phyloP scores from a whole-genome alignment of 768 basidiomycete genomes.

The Kwoniella pini region DNA sequence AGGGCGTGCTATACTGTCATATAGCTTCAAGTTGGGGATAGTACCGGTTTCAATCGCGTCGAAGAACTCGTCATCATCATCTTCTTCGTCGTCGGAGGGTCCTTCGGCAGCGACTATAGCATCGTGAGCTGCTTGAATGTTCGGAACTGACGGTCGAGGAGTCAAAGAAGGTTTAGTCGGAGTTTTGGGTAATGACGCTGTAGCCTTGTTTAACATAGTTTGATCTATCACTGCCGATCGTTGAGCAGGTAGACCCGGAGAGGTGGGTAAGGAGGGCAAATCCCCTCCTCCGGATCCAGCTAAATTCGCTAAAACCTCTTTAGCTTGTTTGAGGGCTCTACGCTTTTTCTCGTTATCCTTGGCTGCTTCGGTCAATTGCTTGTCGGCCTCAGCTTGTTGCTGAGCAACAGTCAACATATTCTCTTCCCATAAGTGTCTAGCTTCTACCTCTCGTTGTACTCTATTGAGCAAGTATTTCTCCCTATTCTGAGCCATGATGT shows the following conservation, averaged over 20 bases:
- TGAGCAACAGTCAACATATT: conserved; percentile 80
- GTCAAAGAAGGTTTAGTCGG: conserved; percentile 1
- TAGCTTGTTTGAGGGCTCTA: conserved; percentile 40
- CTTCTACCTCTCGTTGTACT: conserved; percentile 67
- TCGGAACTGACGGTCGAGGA: conserved; percentile 30
- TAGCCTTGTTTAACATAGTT: conserved; percentile 5
- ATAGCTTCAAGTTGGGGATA: conserved; percentile 73
- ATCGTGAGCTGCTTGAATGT: conserved; percentile 49
- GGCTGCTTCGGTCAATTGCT: conserved; percentile 64
- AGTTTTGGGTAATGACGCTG: neutral
- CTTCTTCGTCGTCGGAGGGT: conserved; percentile 45
- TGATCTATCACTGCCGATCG: conserved; percentile 1
- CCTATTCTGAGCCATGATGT: conserved; percentile 70
- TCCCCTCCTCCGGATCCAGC: conserved; percentile 54
- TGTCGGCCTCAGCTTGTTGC: conserved; percentile 81
- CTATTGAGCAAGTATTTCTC: conserved; percentile 64
- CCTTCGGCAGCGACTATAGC: conserved; percentile 49
- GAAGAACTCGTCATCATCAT: conserved; percentile 85
- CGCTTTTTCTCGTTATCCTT: conserved; percentile 62
- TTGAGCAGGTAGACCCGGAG: conserved; percentile 25
- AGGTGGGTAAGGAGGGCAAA: conserved; percentile 28
- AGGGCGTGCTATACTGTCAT: conserved; percentile 63
- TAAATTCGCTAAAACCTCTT: conserved; percentile 54
- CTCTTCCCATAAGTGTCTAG: conserved; percentile 84
- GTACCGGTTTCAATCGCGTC: conserved; percentile 87